phyloP scores from a whole-genome alignment of 495 filamentous ascomycete species.

The Tuber magnatum region DNA sequence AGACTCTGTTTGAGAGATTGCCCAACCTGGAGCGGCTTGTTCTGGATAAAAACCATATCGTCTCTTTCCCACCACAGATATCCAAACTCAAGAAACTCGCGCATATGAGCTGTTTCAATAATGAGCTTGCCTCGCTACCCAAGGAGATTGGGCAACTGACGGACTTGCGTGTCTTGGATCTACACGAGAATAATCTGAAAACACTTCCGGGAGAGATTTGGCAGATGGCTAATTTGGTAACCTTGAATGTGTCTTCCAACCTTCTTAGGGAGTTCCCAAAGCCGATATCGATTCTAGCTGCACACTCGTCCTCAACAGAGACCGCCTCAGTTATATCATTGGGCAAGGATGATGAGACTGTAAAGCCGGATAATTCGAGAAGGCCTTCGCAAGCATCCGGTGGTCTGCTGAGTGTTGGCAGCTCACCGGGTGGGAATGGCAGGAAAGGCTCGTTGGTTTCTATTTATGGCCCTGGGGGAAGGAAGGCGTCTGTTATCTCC shows the following conservation, averaged over 20 bases:
- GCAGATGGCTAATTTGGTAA: slow-evolving; percentile 81
- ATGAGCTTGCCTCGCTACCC: slow-evolving; percentile 73
- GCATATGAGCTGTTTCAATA: slow-evolving; percentile 87
- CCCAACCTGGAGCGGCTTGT: slow-evolving; percentile 76
- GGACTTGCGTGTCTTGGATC: slow-evolving; percentile 76
- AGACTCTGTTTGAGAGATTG: slow-evolving; percentile 79
- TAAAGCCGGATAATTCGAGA: slow-evolving; percentile 43
- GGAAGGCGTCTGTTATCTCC: slow-evolving; percentile 79
- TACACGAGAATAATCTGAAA: slow-evolving; percentile 85
- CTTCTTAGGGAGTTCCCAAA: slow-evolving; percentile 85
- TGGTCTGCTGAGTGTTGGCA: slow-evolving; percentile 64
- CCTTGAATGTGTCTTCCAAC: slow-evolving; percentile 91
- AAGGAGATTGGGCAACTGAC: slow-evolving; percentile 74
- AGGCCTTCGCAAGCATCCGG: slow-evolving; percentile 78
- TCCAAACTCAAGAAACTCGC: slow-evolving; percentile 77
- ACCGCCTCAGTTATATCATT: slow-evolving; percentile 9
- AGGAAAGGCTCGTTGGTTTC: slow-evolving; percentile 78
- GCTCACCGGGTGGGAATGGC: slow-evolving; percentile 58
- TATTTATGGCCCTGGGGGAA: slow-evolving; percentile 61
- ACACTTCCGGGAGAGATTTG: slow-evolving; percentile 85
- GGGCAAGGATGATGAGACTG: slow-evolving; percentile 14
- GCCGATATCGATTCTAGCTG: slow-evolving; percentile 56
- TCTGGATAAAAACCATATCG: slow-evolving; percentile 92
- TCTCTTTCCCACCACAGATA: slow-evolving; percentile 73
- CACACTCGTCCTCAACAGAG: slow-evolving; percentile 15